phyloP scores from a whole-genome alignment of 73 alveolate species.

The Paramecium pentaurelia region DNA sequence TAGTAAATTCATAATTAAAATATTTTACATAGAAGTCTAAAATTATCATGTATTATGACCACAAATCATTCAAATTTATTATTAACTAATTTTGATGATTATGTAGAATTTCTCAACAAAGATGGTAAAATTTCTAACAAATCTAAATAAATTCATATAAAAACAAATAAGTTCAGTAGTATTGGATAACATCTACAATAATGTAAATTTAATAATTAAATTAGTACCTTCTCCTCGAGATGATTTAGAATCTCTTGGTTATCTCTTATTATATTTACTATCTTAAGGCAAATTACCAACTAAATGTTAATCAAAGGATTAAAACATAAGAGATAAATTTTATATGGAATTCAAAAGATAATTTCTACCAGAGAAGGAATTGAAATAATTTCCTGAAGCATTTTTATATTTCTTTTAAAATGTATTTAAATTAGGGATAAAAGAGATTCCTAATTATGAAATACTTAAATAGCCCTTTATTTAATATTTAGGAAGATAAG shows the following conservation, averaged over 20 bases:
- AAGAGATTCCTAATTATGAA: constrained; percentile 5
- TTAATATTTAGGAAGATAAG: neutral
- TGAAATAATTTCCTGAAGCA: neutral
- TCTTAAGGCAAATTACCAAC: neutral
- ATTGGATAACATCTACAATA: neutral
- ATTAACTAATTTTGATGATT: neutral
- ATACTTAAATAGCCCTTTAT: neutral
- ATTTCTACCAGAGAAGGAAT: neutral
- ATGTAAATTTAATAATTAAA: neutral
- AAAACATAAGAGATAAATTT: neutral
- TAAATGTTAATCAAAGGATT: neutral
- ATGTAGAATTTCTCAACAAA: neutral
- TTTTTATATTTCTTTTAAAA: neutral
- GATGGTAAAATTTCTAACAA: neutral
- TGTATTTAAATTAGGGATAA: neutral
- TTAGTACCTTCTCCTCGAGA: neutral
- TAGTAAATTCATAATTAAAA: neutral
- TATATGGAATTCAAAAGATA: neutral
- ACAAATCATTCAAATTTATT: neutral
- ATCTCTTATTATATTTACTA: neutral
- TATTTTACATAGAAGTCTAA: neutral
- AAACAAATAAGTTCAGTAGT: neutral
- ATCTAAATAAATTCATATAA: neutral
- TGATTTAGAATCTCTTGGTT: constrained; percentile 1
- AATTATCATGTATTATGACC: neutral